Base-by-base conservation (phyloP, 768 basidiomycete species). In the Amanita polypyramis region DNA sequence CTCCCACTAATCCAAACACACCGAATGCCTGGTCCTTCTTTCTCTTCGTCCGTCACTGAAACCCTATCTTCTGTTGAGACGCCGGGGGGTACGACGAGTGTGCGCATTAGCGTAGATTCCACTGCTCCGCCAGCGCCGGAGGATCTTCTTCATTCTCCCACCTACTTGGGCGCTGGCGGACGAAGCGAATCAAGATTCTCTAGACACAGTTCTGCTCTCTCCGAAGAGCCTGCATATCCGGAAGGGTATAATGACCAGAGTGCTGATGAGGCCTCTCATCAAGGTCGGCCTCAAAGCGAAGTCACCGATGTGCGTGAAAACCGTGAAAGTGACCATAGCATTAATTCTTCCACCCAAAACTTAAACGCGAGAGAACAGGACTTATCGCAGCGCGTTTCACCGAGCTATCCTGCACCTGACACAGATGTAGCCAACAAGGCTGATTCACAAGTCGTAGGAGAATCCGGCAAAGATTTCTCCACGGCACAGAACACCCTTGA, bases 1-100 rank as follows among this genome's bases (percentile, higher is more conserved):
- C 56, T 62, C n/a, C 60, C 58, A 11, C 51, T 54, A 8, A 51
- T 59, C 3, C 51, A 43, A 33, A 14, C 54, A 4, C 51, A 54
- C 12, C 56, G 56, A 29, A 62, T 58, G n/a, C 50, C 55, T 1
- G 62, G 54, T n/a, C 50, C 56, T 20, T 67, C 67, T 1, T 69
- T 72, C 50, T 61, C 69, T 11, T 54, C 58, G 11, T 65, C 68
- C 7, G 62, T 71, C 23, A 62, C 64, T 5, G 65, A 67, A 20
- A 66, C 70, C 3, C 54, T 61, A 15, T 19, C 33, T n/a, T 32
- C 29, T 9, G 25, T 38, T n/a, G 25, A 25, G 17, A 23, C 14
- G 12, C 10, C 9, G 17, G 19, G 9, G 11, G 15, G 10, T 40
- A 33, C 23, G 3, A n/a, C 1, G 9, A 20, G 23, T 17, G 19